A percentile compares a stretch with the other conserved stretches of the same genome.
phyloP scores from a whole-genome alignment of 2,329 filamentous ascomycete genomes.

The Colletotrichum simmondsii region DNA sequence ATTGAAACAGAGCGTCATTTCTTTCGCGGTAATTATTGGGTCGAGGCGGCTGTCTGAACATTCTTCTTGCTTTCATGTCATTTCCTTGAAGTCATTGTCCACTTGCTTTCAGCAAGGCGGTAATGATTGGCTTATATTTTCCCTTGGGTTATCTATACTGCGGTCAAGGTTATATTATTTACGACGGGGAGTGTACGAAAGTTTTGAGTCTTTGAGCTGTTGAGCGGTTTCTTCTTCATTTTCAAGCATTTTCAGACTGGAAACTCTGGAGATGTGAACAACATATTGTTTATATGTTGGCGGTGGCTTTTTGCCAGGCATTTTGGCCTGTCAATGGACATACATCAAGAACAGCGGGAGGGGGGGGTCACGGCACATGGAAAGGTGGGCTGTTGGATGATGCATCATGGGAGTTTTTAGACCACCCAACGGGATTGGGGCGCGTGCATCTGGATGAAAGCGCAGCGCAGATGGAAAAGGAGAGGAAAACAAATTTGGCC shows the following conservation, averaged over 20 bases:
- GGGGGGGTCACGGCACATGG: background rate
- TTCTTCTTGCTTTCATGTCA: background rate
- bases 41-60: constrained; percentile 25
- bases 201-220: constrained; percentile 1
- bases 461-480: background rate
- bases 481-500: background rate
- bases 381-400: background rate
- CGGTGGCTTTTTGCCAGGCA: background rate
- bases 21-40: constrained; percentile 14
- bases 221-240: constrained; percentile 18
- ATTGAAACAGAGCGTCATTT: background rate
- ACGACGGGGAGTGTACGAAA: constrained; percentile 30
- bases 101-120: background rate
- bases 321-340: background rate
- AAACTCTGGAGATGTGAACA: background rate
- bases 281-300: constrained; percentile 3
- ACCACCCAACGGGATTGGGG: constrained; percentile 2
- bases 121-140: background rate
- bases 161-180: constrained; percentile 5
- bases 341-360: background rate
- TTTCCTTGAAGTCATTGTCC: background rate
- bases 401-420: constrained; percentile 25
- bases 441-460: background rate
- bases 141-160: background rate
- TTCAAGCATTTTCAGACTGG: background rate